These are phyloP conservation scores for Fusarium coffeatum DNA, from an alignment of 2,329 filamentous ascomycete species.

Conservation along the genomic window DNA sequence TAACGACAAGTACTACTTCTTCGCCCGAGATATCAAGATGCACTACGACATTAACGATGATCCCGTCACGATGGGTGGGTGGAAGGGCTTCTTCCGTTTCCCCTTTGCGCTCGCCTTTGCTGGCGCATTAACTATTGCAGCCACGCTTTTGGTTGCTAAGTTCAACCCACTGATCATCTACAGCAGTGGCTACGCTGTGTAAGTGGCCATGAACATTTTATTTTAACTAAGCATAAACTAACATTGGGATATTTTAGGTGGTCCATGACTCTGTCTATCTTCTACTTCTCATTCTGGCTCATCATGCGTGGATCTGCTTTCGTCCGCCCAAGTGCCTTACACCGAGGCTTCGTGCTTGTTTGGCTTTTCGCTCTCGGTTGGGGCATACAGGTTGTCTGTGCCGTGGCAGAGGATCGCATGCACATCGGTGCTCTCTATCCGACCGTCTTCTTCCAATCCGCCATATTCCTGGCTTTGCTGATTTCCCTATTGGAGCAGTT, in stretches of 20 bases:
- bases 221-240: slow-evolving; percentile 13
- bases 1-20: slow-evolving; percentile 88
- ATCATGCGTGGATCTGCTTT: slow-evolving; percentile 82
- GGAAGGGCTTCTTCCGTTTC: slow-evolving; percentile 86
- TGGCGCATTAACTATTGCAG: slow-evolving; percentile 74
- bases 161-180: slow-evolving; percentile 93
- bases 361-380: slow-evolving; percentile 87
- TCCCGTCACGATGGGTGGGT: slow-evolving; percentile 75
- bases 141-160: slow-evolving; percentile 81
- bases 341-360: slow-evolving; percentile 81
- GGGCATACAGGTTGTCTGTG: slow-evolving; percentile 75
- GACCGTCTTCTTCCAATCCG: slow-evolving; percentile 81
- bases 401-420: slow-evolving; percentile 80
- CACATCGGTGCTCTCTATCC: slow-evolving; percentile 82
- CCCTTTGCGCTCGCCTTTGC: slow-evolving; percentile 79
- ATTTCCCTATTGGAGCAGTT: slow-evolving; percentile 86
- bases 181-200: slow-evolving; percentile 85
- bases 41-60: slow-evolving; percentile 70
- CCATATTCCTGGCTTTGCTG: slow-evolving; percentile 77
- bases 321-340: slow-evolving; percentile 85
- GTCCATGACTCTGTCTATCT: slow-evolving; percentile 86
- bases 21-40: slow-evolving; percentile 70
- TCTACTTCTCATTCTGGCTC: slow-evolving; percentile 85
- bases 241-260: slow-evolving; percentile 60
- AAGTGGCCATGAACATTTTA: slow-evolving; percentile 38